Percentiles rank a stretch among this genome's conserved stretches.
Conservation (phyloP, 2,329 filamentous ascomycete species). For the Clonostachys rosea region DNA sequence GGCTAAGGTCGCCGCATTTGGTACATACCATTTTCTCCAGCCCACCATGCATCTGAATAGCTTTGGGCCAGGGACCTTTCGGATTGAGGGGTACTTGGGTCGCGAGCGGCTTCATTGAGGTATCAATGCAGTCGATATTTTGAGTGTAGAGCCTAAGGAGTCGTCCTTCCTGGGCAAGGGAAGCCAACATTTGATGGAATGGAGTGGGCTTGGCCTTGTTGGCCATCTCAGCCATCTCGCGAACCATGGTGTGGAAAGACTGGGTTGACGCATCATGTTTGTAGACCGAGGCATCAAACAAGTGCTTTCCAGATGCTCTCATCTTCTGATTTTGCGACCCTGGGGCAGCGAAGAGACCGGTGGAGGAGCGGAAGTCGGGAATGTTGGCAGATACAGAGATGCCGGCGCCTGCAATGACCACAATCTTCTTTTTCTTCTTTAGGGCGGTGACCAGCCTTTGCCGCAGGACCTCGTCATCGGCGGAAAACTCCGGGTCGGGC, state of each 20-base stretch:
- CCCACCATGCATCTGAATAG: conserved; percentile 89
- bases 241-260: conserved; percentile 94
- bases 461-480: conserved; percentile 49
- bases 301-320: conserved; percentile 83
- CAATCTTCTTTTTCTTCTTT: conserved; percentile 90
- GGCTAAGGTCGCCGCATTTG: conserved; percentile 75
- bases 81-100: conserved; percentile 76
- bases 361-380: conserved; percentile 91
- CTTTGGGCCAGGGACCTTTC: conserved; percentile 89
- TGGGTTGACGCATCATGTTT: conserved; percentile 84
- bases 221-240: conserved; percentile 76
- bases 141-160: conserved; percentile 90
- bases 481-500: conserved; percentile 40
- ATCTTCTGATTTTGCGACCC: conserved; percentile 86
- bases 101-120: conserved; percentile 70
- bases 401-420: conserved; percentile 91
- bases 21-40: conserved; percentile 96
- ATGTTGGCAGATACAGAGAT: conserved; percentile 97
- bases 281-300: conserved; percentile 98
- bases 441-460: conserved; percentile 69
- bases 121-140: conserved; percentile 95
- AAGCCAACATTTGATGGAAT: conserved; percentile 92
- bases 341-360: conserved; percentile 82
- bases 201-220: conserved; percentile 73
- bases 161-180: conserved; percentile 80